Evolutionary conservation across 2,329 filamentous ascomycete genomes (phyloP).

Genomic region (Aspergillus glaucus): DNA sequence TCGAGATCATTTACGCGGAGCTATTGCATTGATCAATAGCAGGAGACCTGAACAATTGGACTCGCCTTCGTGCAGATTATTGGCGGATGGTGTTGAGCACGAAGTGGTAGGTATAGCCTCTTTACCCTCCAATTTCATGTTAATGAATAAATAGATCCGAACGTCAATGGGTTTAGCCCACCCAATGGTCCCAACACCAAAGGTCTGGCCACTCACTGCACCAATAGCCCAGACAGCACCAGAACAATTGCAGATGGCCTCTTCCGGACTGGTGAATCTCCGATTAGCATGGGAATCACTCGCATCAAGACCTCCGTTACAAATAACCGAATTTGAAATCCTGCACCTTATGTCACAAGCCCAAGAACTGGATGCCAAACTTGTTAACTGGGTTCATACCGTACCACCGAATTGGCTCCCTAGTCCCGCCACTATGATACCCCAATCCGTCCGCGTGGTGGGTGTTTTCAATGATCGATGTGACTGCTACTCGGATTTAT

Average conservation of each 20-base stretch:
- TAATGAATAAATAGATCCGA: conserved; percentile 13
- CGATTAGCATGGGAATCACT: conserved; percentile 17
- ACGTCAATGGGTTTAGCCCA: conserved; percentile 12
- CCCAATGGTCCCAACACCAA: conserved; percentile 17
- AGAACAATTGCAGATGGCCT: conserved; percentile 13
- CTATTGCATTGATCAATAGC: conserved; percentile 22
- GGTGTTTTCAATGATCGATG: conserved; percentile 20
- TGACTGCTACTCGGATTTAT: conserved; percentile 26
- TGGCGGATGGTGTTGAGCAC: conserved; percentile 18
- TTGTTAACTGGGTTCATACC: conserved; percentile 17
- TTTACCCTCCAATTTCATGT: no score
- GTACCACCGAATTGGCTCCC: conserved; percentile 21
- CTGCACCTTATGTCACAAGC: conserved; percentile 14
- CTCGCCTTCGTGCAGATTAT: conserved; percentile 8
- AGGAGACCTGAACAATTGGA: conserved; percentile 10
- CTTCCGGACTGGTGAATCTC: conserved; percentile 18
- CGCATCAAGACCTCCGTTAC: neutral
- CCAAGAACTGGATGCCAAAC: conserved; percentile 14
- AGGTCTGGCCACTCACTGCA: conserved; percentile 17
- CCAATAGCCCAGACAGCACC: conserved; percentile 11
- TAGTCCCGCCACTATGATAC: conserved; percentile 16
- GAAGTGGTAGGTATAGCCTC: conserved; percentile 17
- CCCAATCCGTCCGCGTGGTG: conserved; percentile 18
- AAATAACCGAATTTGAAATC: conserved; percentile 4
- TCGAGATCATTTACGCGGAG: conserved; percentile 23